Evolutionary conservation across 345 rosid genomes (phyloP).

Genomic region (Lagerstroemia speciosa): DNA sequence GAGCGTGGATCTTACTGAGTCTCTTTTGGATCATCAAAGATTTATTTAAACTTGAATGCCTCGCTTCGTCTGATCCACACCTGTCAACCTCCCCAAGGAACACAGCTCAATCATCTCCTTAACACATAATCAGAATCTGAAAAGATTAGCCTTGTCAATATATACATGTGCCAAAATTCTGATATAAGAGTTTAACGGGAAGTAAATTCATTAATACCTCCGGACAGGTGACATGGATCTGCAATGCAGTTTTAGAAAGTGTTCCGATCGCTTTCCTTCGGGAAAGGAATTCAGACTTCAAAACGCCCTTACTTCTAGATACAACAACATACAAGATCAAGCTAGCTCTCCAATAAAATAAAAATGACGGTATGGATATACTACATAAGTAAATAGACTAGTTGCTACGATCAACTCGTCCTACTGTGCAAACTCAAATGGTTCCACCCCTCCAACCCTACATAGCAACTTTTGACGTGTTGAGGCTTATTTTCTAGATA

Average conservation of each 20-base stretch:
- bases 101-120: neutral
- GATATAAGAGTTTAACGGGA: neutral
- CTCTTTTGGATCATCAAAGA: neutral
- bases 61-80: neutral
- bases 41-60: neutral
- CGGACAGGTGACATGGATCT: neutral
- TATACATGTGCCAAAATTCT: too few relatives aligned
- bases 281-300: neutral
- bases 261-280: neutral
- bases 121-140: neutral
- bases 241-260: neutral
- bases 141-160: neutral
- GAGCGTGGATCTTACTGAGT: neutral
- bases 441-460: too few relatives aligned
- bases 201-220: neutral
- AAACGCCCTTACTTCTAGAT: neutral
- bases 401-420: too few relatives aligned
- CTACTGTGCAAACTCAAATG: too few relatives aligned
- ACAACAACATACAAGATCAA: neutral
- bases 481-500: too few relatives aligned
- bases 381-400: too few relatives aligned
- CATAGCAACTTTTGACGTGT: too few relatives aligned
- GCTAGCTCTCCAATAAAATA: too few relatives aligned
- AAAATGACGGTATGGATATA: too few relatives aligned
- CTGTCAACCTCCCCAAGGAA: neutral